Conservation (phyloP, 163 green algal species). For the Prototheca cutis region DNA sequence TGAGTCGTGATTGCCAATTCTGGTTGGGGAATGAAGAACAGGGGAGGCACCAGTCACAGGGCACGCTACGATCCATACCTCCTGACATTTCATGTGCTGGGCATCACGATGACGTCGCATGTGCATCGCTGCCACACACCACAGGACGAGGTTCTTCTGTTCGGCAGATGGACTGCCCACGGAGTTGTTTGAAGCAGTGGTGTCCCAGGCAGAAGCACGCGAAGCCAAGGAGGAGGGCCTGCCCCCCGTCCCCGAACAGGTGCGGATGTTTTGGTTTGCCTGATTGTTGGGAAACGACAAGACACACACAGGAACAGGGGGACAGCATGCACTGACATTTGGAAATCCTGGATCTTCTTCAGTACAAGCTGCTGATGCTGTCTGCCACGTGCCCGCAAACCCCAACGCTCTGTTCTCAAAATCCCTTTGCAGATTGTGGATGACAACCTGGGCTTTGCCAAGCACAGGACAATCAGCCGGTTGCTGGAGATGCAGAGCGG, state of each 20-base stretch:
- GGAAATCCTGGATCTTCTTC: too few relatives aligned
- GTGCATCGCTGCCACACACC: not conserved
- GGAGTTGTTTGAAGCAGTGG: conserved; percentile 73
- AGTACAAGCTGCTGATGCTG: too few relatives aligned
- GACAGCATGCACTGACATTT: too few relatives aligned
- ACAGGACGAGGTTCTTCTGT: conserved; percentile 51
- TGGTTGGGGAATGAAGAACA: too few relatives aligned
- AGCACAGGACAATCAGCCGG: conserved; percentile 79
- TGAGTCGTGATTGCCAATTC: too few relatives aligned
- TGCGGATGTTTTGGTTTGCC: not conserved
- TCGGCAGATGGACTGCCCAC: conserved; percentile 58
- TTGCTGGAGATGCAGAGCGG: conserved; percentile 89
- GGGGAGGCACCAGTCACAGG: too few relatives aligned
- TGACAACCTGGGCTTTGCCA: conserved; percentile 82
- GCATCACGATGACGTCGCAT: too few relatives aligned
- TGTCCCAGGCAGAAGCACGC: conserved; percentile 32
- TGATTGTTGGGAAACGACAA: not conserved
- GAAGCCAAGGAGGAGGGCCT: not conserved
- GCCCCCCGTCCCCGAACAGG: not conserved
- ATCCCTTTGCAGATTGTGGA: conserved; percentile 65
- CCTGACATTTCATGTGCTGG: too few relatives aligned
- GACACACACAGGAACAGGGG: not conserved
- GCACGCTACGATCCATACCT: too few relatives aligned
- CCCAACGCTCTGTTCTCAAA: too few relatives aligned
- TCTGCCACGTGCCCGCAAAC: too few relatives aligned